Base-by-base conservation (phyloP, 225 moss, liverwort and hornwort genomes). In the Polytrichum commune region DNA sequence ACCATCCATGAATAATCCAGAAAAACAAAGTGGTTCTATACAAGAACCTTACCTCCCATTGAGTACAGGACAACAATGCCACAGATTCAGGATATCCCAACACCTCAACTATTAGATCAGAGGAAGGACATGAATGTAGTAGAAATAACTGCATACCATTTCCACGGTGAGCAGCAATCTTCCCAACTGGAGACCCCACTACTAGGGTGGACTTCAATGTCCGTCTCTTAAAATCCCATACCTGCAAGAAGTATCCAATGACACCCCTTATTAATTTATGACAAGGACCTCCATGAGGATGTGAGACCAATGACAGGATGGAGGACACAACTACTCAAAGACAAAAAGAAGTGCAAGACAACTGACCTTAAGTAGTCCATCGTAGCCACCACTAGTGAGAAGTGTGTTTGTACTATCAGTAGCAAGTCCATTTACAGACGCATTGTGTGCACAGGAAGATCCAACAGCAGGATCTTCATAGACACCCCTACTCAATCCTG, bases 381-480 rank as follows among this genome's bases (percentile, higher is more conserved):
- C 98, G 72, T 88, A 87, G 53, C 98, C 95, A 33, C 79, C 90
- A 78, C 98, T 98, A 1, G 93, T 84, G 6, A 98, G 82, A 7
- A 93, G 28, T 4, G 90, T 81, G 28, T 98, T 98, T 35, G 95
- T 93, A 62, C 93, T 81, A 60, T 98, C 98, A 66, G 88, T 77
- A 53, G 87, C 91, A 29, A 98, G 88, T 53, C 94, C 98, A 62
- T 86, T 83, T 23, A 98, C 74, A 23, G 93, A 69, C 29, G 90
- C 92, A 46, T 65, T 79, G 69, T 98, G 98, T 54, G 88, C 92
- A 56, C 60, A 77, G 46, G 77, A 84, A 30, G 56, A 69, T 18
- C 78, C 80, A 27, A 91, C 69, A 9, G 75, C 72, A 30, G 68
- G 33, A 74, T 95, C 98, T 63, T 77, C 84, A 38, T 90, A 98